Percentiles rank a stretch among this genome's conserved stretches.
These are phyloP conservation scores for Fusarium sp. DNA, from an alignment of 2,329 filamentous ascomycete genomes.

Conservation along the genomic window DNA sequence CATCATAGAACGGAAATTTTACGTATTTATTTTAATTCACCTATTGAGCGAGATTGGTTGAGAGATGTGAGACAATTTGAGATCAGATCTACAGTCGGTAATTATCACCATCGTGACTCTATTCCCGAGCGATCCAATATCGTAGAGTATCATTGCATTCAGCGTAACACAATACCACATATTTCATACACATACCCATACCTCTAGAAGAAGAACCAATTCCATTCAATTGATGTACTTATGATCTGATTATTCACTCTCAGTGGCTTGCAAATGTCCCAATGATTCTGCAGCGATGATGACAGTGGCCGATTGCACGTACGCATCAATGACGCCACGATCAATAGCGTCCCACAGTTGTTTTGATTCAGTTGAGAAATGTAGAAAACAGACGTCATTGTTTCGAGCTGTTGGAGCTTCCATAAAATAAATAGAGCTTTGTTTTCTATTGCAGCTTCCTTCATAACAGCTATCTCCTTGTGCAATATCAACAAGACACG, in stretches of 20 bases:
- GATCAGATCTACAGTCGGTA: not conserved
- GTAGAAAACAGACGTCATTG: constrained; percentile 8
- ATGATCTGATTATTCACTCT: not conserved
- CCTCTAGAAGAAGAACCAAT: not conserved
- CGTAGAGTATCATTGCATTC: too few species aligned
- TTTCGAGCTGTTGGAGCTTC: not conserved
- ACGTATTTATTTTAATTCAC: constrained; percentile 34
- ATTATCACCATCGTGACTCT: not conserved
- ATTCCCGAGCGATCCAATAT: not conserved
- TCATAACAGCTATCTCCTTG: not conserved
- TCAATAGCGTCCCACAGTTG: constrained; percentile 10
- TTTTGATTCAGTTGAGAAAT: constrained; percentile 14
- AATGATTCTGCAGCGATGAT: constrained; percentile 22
- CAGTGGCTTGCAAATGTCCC: not conserved
- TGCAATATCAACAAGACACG: not conserved
- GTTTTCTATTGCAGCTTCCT: not conserved
- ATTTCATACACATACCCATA: too few species aligned
- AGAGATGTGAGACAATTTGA: not conserved
- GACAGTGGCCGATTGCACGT: constrained; percentile 21
- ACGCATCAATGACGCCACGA: constrained; percentile 45
- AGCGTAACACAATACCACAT: too few species aligned
- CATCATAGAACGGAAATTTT: constrained; percentile 38
- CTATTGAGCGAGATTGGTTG: constrained; percentile 7
- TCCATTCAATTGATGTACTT: not conserved
- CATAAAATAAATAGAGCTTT: not conserved